phyloP scores from a whole-genome alignment of 306 rosid genomes.

The Styphnolobium japonicum region DNA sequence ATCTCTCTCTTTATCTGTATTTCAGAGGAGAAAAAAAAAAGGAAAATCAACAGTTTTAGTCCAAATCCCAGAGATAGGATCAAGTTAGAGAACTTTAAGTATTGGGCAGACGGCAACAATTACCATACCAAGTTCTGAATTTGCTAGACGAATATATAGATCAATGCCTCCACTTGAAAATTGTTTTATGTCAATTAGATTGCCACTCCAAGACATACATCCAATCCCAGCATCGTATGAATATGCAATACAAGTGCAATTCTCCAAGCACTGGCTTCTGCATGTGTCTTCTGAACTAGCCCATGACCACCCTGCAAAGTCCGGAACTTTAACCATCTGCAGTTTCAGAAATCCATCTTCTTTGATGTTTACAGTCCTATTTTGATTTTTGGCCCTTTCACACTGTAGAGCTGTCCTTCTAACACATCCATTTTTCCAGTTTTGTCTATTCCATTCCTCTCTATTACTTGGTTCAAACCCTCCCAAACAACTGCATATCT shows the following conservation, averaged over 20 bases:
- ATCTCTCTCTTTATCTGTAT: background rate
- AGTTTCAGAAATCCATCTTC: background rate
- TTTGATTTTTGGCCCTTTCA: background rate
- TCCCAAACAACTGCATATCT: conserved; percentile 44
- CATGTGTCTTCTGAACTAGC: background rate
- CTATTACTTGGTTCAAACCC: conserved; percentile 36
- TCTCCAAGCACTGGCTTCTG: background rate
- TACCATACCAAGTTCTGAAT: conserved; percentile 25
- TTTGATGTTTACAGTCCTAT: background rate
- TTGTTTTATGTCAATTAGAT: background rate
- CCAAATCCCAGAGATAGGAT: background rate
- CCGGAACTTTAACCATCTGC: background rate
- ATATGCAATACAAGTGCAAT: conserved; percentile 1
- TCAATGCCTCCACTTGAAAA: background rate
- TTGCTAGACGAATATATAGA: background rate
- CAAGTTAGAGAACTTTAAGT: background rate
- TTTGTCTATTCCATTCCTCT: conserved; percentile 34
- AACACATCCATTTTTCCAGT: conserved; percentile 48
- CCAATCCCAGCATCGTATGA: background rate
- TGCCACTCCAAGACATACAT: background rate
- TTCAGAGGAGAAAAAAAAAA: background rate
- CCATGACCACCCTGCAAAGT: background rate
- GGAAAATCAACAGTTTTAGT: background rate
- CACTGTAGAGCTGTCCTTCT: conserved; percentile 11
- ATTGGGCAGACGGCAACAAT: background rate